phyloP scores from a whole-genome alignment of 441 rosid species.

The Adansonia rubrostipa region DNA sequence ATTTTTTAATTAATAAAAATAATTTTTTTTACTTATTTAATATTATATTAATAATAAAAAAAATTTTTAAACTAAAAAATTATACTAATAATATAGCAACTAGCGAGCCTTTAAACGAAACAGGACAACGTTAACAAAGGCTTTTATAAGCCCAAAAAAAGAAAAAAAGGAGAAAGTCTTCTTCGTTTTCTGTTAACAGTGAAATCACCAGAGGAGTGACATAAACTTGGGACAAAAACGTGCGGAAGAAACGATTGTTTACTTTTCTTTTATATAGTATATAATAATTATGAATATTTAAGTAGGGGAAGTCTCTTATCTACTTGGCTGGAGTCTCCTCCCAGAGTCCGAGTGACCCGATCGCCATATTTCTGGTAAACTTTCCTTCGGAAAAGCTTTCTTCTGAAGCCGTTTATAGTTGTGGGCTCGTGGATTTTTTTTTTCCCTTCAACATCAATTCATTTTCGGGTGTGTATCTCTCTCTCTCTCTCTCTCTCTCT shows the following conservation, averaged over 20 bases:
- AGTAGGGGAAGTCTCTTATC: background rate
- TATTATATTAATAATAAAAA: too few relatives aligned
- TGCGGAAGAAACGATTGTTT: background rate
- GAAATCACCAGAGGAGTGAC: too few relatives aligned
- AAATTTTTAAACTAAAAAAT: too few relatives aligned
- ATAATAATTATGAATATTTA: background rate
- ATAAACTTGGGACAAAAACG: background rate
- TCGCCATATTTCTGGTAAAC: constrained; percentile 16
- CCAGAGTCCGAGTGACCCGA: constrained; percentile 10
- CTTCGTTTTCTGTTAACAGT: background rate
- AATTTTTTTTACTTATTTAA: too few relatives aligned
- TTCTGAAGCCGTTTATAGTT: background rate
- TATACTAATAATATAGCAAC: too few relatives aligned
- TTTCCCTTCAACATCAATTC: constrained; percentile 17
- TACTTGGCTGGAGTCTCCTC: constrained; percentile 19
- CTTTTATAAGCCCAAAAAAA: background rate
- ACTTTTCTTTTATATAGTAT: background rate
- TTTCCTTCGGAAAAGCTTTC: background rate
- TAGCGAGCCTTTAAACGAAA: background rate
- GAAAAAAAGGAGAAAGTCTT: background rate
- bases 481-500: background rate
- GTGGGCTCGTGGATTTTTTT: constrained; percentile 16
- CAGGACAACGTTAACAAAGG: background rate
- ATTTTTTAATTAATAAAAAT: too few relatives aligned
- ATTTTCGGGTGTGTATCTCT: constrained; percentile 20